A percentile compares a stretch with the other conserved stretches of the same genome.
phyloP scores from a whole-genome alignment of 2,329 filamentous ascomycete genomes.

The Corynespora cassiicola region DNA sequence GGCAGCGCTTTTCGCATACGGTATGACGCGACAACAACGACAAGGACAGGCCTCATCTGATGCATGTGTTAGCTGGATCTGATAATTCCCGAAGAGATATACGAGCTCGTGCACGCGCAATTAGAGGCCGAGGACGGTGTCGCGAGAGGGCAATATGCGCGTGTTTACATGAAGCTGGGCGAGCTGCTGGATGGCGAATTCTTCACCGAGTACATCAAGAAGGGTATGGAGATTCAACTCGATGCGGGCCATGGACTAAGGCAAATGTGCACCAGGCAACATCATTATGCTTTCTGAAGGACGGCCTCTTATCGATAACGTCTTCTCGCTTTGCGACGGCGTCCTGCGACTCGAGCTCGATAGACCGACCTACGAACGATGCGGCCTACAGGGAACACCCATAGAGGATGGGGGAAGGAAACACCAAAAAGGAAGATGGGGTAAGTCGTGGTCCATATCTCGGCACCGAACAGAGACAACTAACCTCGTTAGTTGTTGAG shows the following conservation, averaged over 20 bases:
- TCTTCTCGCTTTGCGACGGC: slow-evolving; percentile 74
- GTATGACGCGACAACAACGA: slow-evolving; percentile 47
- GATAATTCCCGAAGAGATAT: slow-evolving; percentile 71
- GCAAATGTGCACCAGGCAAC: slow-evolving; percentile 62
- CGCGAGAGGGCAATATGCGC: slow-evolving; percentile 62
- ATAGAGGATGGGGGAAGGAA: slow-evolving; percentile 64
- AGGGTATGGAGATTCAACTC: slow-evolving; percentile 57
- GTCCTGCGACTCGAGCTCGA: slow-evolving; percentile 78
- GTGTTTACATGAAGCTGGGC: slow-evolving; percentile 74
- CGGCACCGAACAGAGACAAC: slow-evolving; percentile 1
- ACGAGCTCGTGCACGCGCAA: slow-evolving; percentile 60
- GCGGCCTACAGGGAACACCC: slow-evolving; percentile 78
- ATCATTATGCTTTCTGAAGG: slow-evolving; percentile 86
- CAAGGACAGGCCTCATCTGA: slow-evolving; percentile 3
- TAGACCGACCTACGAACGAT: slow-evolving; percentile 80
- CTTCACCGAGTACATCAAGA: slow-evolving; percentile 84
- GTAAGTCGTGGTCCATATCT: slow-evolving; percentile 53
- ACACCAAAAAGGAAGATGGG: slow-evolving; percentile 74
- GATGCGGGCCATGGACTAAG: not conserved
- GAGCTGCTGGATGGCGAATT: slow-evolving; percentile 77
- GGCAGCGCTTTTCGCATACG: slow-evolving; percentile 73
- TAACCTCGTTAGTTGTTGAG: slow-evolving; percentile 67
- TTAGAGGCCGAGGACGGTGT: slow-evolving; percentile 50
- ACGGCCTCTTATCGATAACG: slow-evolving; percentile 70
- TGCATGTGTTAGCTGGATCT: slow-evolving; percentile 65